Conservation (phyloP, 2,329 filamentous ascomycete species). For the Acephala macrosclerotiorum region DNA sequence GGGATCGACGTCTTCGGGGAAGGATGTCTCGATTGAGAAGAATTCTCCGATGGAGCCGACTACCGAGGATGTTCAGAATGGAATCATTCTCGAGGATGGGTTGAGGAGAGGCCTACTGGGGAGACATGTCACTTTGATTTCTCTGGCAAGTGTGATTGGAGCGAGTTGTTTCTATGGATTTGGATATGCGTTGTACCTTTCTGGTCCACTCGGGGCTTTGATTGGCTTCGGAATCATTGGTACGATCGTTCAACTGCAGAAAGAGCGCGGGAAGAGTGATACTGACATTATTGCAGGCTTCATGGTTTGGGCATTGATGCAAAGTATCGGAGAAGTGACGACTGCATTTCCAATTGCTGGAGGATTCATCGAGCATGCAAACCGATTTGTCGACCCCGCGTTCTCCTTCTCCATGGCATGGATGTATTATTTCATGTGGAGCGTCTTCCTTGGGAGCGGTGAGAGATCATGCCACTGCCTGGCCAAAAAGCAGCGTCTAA, state of each 20-base stretch:
- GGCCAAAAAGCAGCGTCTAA: conserved; percentile 5
- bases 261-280: conserved; percentile 29
- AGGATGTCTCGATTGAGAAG: conserved; percentile 4
- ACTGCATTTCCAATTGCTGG: conserved; percentile 27
- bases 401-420: conserved; percentile 24
- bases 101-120: conserved; percentile 22
- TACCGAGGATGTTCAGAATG: conserved; percentile 17
- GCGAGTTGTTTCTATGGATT: conserved; percentile 59
- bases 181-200: conserved; percentile 55
- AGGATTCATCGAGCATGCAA: conserved; percentile 27
- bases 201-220: conserved; percentile 56
- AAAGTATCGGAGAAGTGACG: conserved; percentile 51
- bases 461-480: not conserved
- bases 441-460: conserved; percentile 26
- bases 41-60: not conserved
- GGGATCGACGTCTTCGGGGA: not conserved
- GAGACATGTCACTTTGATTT: conserved; percentile 28
- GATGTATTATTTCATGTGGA: conserved; percentile 30
- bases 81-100: conserved; percentile 25
- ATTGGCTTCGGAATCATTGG: conserved; percentile 59
- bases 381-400: conserved; percentile 27
- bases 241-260: conserved; percentile 36
- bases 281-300: conserved; percentile 23
- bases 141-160: conserved; percentile 56
- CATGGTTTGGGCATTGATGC: conserved; percentile 47